phyloP scores from a whole-genome alignment of 495 filamentous ascomycete genomes.

The Evernia prunastri region DNA sequence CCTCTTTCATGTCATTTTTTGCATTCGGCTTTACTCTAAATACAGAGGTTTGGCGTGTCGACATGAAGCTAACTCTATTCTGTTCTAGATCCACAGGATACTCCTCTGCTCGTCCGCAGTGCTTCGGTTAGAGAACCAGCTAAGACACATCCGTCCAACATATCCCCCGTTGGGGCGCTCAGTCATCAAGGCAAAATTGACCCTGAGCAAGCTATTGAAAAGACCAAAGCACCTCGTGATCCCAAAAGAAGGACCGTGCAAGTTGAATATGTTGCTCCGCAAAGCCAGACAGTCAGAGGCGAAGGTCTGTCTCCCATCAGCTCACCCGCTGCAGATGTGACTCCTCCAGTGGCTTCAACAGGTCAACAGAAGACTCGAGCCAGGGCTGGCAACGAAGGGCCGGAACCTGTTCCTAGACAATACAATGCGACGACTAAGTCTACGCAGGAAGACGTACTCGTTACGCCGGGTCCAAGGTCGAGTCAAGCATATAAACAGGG shows the following conservation, averaged over 20 bases:
- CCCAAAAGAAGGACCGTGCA: slow-evolving; percentile 92
- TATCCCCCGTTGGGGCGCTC: slow-evolving; percentile 58
- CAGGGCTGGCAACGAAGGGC: slow-evolving; percentile 43
- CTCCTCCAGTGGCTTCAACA: slow-evolving; percentile 17
- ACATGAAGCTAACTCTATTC: slow-evolving; percentile 28
- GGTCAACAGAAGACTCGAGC: slow-evolving; percentile 40
- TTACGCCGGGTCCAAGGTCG: slow-evolving; percentile 36
- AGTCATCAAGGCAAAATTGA: slow-evolving; percentile 71
- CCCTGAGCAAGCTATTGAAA: slow-evolving; percentile 54
- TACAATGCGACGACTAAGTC: slow-evolving; percentile 45
- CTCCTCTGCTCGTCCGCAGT: slow-evolving; percentile 67
- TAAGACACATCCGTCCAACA: slow-evolving; percentile 55
- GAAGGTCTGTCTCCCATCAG: slow-evolving; percentile 36
- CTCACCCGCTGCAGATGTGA: slow-evolving; percentile 19
- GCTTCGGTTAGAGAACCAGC: slow-evolving; percentile 85
- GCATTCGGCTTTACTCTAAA: neutral
- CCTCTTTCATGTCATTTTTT: slow-evolving; percentile 11
- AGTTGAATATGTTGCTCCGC: slow-evolving; percentile 94
- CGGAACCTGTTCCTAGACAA: slow-evolving; percentile 35
- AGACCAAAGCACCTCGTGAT: slow-evolving; percentile 62
- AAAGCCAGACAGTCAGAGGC: slow-evolving; percentile 68
- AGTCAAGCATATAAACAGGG: slow-evolving; percentile 22
- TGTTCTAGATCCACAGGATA: slow-evolving; percentile 50
- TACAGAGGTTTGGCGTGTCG: slow-evolving; percentile 6
- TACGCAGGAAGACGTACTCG: slow-evolving; percentile 45